Percentiles rank a stretch among this genome's conserved stretches.
These are phyloP conservation scores for Choanephora cucurbitarum DNA, from an alignment of 371 early-diverging fungal genomes.

Conservation along the genomic window DNA sequence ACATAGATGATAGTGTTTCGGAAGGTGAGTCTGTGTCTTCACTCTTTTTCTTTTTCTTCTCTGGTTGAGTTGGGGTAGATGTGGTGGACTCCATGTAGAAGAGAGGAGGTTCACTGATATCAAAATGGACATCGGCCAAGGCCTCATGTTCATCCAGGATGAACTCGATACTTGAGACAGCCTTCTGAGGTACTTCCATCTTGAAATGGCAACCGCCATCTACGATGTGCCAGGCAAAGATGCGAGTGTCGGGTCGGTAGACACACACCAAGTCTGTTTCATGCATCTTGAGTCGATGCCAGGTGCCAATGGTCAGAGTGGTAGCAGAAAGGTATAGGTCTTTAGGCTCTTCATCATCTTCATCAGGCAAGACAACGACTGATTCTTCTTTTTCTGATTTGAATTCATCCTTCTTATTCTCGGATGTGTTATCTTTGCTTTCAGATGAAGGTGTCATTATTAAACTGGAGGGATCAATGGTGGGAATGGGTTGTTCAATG, in stretches of 20 bases:
- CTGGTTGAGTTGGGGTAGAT: conserved; percentile 5
- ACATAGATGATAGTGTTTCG: conserved; percentile 31
- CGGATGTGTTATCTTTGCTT: background rate
- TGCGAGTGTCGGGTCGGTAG: conserved; percentile 51
- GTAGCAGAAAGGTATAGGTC: conserved; percentile 53
- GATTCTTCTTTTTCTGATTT: conserved; percentile 3
- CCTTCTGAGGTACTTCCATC: conserved; percentile 66
- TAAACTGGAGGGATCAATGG: conserved; percentile 27
- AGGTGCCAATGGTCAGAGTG: conserved; percentile 73
- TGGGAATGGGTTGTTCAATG: conserved; percentile 4
- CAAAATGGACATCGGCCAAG: conserved; percentile 59
- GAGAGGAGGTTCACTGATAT: conserved; percentile 61
- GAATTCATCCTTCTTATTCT: background rate
- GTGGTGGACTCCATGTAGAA: conserved; percentile 61
- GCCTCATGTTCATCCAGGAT: conserved; percentile 45
- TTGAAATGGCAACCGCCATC: conserved; percentile 70
- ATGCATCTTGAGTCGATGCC: conserved; percentile 72
- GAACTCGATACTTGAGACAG: conserved; percentile 61
- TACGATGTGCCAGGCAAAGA: conserved; percentile 73
- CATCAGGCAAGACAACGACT: background rate
- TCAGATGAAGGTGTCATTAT: conserved; percentile 4
- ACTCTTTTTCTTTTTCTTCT: conserved; percentile 14
- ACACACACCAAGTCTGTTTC: conserved; percentile 67
- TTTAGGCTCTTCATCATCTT: conserved; percentile 27
- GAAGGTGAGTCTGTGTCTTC: background rate